Conservation (phyloP, 1,284 basidiomycete species). For the Pseudozyma sp. region DNA sequence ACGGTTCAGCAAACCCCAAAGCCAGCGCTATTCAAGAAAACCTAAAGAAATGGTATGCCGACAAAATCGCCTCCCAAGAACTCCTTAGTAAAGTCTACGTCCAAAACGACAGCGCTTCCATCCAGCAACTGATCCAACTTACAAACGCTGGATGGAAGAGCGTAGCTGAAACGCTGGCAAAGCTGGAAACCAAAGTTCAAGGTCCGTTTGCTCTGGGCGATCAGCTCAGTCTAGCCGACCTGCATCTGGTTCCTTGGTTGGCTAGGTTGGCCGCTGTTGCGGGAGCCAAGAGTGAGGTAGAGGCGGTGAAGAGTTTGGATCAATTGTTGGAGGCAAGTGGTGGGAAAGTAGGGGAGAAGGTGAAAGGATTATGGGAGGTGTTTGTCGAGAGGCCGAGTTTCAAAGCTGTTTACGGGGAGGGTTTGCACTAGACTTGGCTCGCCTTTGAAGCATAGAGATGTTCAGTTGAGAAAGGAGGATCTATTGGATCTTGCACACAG, state of each 20-base stretch:
- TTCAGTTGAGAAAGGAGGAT: not conserved
- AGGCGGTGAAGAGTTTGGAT: conserved; percentile 9
- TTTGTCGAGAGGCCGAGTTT: conserved; percentile 41
- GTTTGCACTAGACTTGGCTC: conserved; percentile 36
- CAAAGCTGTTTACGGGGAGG: conserved; percentile 43
- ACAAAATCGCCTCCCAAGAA: conserved; percentile 69
- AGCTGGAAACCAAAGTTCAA: conserved; percentile 75
- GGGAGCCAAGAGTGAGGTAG: not conserved
- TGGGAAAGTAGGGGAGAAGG: conserved; percentile 25
- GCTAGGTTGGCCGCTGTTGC: conserved; percentile 69
- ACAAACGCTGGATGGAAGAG: conserved; percentile 71
- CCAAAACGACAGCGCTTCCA: conserved; percentile 11
- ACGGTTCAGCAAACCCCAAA: conserved; percentile 67
- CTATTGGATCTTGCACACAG: not conserved
- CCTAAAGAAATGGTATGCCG: conserved; percentile 69
- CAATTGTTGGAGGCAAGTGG: conserved; percentile 2
- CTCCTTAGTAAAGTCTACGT: conserved; percentile 69
- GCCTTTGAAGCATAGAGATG: not conserved
- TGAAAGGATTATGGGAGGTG: conserved; percentile 26
- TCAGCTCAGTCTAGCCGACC: conserved; percentile 81
- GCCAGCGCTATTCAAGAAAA: conserved; percentile 37
- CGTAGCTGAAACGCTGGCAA: conserved; percentile 71
- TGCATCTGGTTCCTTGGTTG: conserved; percentile 84
- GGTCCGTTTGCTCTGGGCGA: conserved; percentile 80
- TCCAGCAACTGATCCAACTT: conserved; percentile 68